Conservation (phyloP, 352 stramenopile species). For the Globisporangium acanthophoron region DNA sequence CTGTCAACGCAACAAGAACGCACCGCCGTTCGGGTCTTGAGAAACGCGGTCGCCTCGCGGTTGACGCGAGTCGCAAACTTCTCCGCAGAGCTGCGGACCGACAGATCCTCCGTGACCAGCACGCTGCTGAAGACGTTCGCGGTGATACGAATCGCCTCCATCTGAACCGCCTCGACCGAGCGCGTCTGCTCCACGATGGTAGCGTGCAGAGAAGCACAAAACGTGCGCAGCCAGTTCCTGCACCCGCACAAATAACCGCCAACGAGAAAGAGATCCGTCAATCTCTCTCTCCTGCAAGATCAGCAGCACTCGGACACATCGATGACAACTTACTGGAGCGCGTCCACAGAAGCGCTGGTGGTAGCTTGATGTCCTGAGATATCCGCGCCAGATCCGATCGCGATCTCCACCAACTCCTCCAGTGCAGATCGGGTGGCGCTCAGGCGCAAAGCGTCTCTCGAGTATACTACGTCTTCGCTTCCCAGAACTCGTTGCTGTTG, state of each 20-base stretch:
- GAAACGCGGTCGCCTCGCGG: conserved; percentile 6
- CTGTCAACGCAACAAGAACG: not conserved
- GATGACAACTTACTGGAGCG: conserved; percentile 2
- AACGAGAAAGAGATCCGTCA: not conserved
- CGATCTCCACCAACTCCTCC: conserved; percentile 8
- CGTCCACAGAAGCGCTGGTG: not conserved
- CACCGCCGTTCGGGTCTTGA: conserved; percentile 8
- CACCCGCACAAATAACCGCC: not conserved
- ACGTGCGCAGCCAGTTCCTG: conserved; percentile 6
- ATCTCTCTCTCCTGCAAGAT: not conserved
- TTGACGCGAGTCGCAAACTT: conserved; percentile 6
- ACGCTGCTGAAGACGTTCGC: conserved; percentile 4
- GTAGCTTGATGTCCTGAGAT: not conserved
- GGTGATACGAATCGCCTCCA: conserved; percentile 10
- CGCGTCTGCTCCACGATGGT: conserved; percentile 4
- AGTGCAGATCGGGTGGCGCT: conserved; percentile 4
- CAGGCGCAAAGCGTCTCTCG: not conserved
- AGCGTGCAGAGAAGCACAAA: conserved; percentile 4
- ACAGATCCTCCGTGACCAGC: conserved; percentile 13
- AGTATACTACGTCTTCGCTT: not conserved
- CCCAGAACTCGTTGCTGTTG: conserved; percentile 1
- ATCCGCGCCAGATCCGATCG: not conserved
- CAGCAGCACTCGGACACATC: not conserved
- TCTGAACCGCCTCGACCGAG: conserved; percentile 6
- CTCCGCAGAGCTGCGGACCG: conserved; percentile 8